Conservation (phyloP, 805 yeast genomes). For the Saturnispora sanitii region DNA sequence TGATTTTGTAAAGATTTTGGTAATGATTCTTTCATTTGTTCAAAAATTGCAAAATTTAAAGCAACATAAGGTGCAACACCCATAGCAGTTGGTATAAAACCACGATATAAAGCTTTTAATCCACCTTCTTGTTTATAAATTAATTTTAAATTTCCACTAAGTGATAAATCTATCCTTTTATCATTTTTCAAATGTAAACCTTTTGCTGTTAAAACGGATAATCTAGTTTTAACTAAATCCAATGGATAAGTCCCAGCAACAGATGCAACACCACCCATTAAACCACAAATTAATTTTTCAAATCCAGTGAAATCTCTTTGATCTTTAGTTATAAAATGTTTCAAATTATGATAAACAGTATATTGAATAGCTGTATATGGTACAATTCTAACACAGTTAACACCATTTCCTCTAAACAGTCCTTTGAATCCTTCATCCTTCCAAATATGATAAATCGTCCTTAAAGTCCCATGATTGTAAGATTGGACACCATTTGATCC, state of each 20-base stretch:
- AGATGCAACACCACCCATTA: slow-evolving; percentile 68
- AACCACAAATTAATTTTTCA: slow-evolving; percentile 68
- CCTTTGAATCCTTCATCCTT: slow-evolving; percentile 89
- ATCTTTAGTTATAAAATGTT: slow-evolving; percentile 28
- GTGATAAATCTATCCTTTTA: slow-evolving; percentile 54
- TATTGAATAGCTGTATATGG: slow-evolving; percentile 96
- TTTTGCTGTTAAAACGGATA: slow-evolving; percentile 79
- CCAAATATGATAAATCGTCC: slow-evolving; percentile 72
- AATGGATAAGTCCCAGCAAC: slow-evolving; percentile 85
- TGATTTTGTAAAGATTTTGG: slow-evolving; percentile 19
- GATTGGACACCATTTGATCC: slow-evolving; percentile 28
- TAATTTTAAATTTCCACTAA: slow-evolving; percentile 41
- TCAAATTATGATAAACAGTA: slow-evolving; percentile 64
- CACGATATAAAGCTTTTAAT: slow-evolving; percentile 63
- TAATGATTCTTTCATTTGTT: slow-evolving; percentile 52
- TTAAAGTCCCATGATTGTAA: slow-evolving; percentile 57
- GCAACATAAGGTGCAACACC: slow-evolving; percentile 98
- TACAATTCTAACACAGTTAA: slow-evolving; percentile 80
- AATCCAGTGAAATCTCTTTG: slow-evolving; percentile 35
- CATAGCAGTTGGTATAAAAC: slow-evolving; percentile 79
- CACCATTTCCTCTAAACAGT: slow-evolving; percentile 79
- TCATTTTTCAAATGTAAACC: slow-evolving; percentile 5
- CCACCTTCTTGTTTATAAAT: slow-evolving; percentile 82
- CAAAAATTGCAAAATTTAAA: slow-evolving; percentile 84
- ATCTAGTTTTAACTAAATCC: slow-evolving; percentile 82